phyloP scores from a whole-genome alignment of 257 asterid genomes.

The Fraxinus anomala region DNA sequence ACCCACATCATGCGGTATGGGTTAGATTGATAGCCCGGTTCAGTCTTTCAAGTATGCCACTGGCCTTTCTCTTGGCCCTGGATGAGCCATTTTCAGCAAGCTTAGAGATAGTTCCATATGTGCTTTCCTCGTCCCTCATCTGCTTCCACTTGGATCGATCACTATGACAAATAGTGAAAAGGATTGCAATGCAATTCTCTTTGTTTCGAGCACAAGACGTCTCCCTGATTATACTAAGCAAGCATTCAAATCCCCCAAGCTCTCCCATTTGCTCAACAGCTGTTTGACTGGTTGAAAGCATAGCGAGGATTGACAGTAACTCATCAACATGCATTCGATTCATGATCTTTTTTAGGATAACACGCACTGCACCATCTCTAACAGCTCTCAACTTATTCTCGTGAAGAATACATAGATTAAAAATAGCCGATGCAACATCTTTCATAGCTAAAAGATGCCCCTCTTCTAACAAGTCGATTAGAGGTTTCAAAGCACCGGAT shows the following conservation, averaged over 20 bases:
- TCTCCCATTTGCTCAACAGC: constrained; percentile 75
- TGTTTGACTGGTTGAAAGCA: constrained; percentile 69
- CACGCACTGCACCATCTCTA: constrained; percentile 68
- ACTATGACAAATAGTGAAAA: constrained; percentile 54
- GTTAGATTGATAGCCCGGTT: constrained; percentile 50
- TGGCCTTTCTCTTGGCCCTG: constrained; percentile 86
- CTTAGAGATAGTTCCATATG: constrained; percentile 58
- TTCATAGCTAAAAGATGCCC: constrained; percentile 68
- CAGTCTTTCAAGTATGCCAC: constrained; percentile 70
- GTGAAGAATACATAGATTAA: constrained; percentile 64
- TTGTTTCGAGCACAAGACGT: constrained; percentile 51
- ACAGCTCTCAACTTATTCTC: constrained; percentile 82
- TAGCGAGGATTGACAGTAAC: constrained; percentile 71
- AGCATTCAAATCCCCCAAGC: constrained; percentile 62
- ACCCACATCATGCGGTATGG: constrained; percentile 61
- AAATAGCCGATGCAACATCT: constrained; percentile 86
- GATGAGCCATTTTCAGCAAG: constrained; percentile 73
- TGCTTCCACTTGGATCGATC: constrained; percentile 72
- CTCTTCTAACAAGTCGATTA: constrained; percentile 67
- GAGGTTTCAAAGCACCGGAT: constrained; percentile 66
- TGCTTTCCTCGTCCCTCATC: constrained; percentile 67
- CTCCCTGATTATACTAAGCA: constrained; percentile 68
- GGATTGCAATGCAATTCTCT: constrained; percentile 73
- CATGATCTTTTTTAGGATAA: constrained; percentile 57
- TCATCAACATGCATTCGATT: constrained; percentile 61